Base-by-base conservation (phyloP, 148 eudicot species). In the Cornus kousa region DNA sequence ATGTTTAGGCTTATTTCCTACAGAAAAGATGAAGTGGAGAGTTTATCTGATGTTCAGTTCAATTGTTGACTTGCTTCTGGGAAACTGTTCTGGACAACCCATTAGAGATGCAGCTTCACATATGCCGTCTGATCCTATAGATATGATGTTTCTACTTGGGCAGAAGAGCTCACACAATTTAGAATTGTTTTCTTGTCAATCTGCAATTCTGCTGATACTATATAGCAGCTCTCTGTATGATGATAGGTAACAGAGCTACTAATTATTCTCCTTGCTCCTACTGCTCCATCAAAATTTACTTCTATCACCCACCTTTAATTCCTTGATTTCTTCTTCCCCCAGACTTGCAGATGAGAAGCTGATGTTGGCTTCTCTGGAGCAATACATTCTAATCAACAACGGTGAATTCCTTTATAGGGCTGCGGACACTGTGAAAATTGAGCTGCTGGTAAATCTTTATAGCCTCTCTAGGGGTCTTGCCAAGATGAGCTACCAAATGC, bases 321-420 rank as follows among this genome's bases (percentile, higher is more conserved):
- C 37, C 72, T 23, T 74, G 22, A 46, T 57, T 68, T 73, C 48
- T 69, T 70, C 53, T 78, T 80, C 62, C 48, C 33, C 19, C 82
- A 96, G 99, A 87, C 80, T 96, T 74, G 97, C 90, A 78, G 98
- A 96, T 83, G 91, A 89, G 59, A 91, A 88, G 86, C 80, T 92
- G 86, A 89, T 94, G 40, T 85, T 96, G 74, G 89, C 99, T 80
- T 94, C 98, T 82, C 78, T 96, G 79, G 99, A 96, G 92, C 98
- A 96, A 76, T 96, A 88, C 85, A 86, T 96, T 85, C 82, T 96
- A 66, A 88, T 89, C 68, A 96, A 96, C 82, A 80, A 90, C 79
- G 71, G 79, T 64, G 86, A 85, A 74, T 75, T 89, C 81, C 73
- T 82, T 65, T 81, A 39, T 74, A 88, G 89, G 77, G 76, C 82